These are phyloP conservation scores for Gracilariopsis chorda DNA, from an alignment of 23 red algal genomes.

Conservation along the genomic window DNA sequence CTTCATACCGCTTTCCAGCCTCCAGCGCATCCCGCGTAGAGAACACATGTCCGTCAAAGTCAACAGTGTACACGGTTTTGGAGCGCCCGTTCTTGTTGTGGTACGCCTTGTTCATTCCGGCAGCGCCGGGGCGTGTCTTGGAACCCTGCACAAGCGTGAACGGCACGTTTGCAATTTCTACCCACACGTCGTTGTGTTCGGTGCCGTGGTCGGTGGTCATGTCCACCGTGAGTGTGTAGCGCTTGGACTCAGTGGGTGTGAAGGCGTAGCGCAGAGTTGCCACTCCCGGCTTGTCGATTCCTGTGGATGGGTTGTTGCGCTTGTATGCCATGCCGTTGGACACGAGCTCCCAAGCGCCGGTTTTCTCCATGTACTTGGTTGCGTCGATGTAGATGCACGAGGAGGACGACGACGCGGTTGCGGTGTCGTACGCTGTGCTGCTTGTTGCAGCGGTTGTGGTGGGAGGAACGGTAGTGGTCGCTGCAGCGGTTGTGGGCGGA, in stretches of 20 bases:
- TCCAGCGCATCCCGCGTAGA: neutral
- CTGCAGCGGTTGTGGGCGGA: neutral
- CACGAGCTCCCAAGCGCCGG: conserved; percentile 5
- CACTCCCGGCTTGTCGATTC: neutral
- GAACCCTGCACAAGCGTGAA: neutral
- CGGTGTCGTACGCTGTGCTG: neutral
- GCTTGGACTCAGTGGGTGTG: neutral
- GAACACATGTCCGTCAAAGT: conserved; percentile 32
- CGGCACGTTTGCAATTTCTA: neutral
- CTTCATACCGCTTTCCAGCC: conserved; percentile 5
- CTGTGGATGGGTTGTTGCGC: neutral
- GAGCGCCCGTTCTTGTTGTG: conserved; percentile 53
- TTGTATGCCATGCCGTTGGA: conserved; percentile 14
- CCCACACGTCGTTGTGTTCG: conserved; percentile 52
- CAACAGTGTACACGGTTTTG: conserved; percentile 12
- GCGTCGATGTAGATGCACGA: conserved; percentile 31
- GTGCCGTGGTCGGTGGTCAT: conserved; percentile 26
- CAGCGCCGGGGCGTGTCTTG: neutral
- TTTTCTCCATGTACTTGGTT: neutral
- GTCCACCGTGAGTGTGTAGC: conserved; percentile 15
- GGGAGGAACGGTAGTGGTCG: neutral
- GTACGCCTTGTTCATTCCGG: conserved; percentile 44
- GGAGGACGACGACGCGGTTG: neutral
- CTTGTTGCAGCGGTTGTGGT: neutral
- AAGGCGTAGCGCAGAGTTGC: conserved; percentile 11